A percentile compares a stretch with the other conserved stretches of the same genome.
Conservation (phyloP, 345 rosid species). For the Heritiera littoralis region DNA sequence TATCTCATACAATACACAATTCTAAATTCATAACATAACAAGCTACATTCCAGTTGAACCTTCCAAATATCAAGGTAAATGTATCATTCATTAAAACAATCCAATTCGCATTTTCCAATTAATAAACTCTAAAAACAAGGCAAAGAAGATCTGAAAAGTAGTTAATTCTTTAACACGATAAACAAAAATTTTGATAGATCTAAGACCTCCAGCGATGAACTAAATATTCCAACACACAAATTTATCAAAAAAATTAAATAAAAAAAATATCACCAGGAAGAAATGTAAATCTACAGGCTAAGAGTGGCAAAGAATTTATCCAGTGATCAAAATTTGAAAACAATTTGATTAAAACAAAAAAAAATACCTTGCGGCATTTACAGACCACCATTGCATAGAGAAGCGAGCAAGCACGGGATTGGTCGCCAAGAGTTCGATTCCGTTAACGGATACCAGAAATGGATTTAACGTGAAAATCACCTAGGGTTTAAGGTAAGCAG, state of each 20-base stretch:
- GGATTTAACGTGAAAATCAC: not conserved
- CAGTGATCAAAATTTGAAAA: not conserved
- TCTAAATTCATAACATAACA: not conserved
- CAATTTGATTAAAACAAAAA: not conserved
- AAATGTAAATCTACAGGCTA: not conserved
- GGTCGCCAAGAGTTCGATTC: slow-evolving; percentile 22
- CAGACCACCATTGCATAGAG: slow-evolving; percentile 80
- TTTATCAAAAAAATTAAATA: not conserved
- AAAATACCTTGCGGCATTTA: slow-evolving; percentile 81
- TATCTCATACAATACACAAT: not conserved
- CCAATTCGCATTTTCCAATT: not conserved
- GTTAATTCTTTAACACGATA: not conserved
- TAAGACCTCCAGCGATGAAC: slow-evolving; percentile 6
- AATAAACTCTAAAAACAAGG: slow-evolving; percentile 7
- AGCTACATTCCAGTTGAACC: slow-evolving; percentile 15
- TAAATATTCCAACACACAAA: not conserved
- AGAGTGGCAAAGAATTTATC: not conserved
- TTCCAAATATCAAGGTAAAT: not conserved
- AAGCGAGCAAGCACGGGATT: slow-evolving; percentile 19
- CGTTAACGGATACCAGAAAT: not conserved
- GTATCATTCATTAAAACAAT: not conserved
- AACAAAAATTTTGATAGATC: slow-evolving; percentile 23
- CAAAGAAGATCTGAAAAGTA: not conserved
- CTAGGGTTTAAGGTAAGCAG: slow-evolving; percentile 30
- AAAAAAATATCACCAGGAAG: not conserved